phyloP scores from a whole-genome alignment of 352 stramenopile species.

The Globisporangium rhizosaccharum region DNA sequence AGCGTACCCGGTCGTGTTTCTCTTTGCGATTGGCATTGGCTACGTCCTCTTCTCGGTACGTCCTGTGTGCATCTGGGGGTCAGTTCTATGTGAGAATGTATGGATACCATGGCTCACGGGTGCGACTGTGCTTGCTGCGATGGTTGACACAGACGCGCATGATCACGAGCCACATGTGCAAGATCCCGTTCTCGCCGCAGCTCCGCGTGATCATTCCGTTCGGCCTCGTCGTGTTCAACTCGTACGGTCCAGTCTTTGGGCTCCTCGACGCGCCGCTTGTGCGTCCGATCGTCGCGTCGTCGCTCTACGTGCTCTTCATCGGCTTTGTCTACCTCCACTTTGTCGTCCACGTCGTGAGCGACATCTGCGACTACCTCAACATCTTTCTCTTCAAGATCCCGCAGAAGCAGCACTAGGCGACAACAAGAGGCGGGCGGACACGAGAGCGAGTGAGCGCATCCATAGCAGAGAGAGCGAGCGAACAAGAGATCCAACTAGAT shows the following conservation, averaged over 20 bases:
- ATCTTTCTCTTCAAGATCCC: slow-evolving; percentile 82
- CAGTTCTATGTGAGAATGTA: neutral
- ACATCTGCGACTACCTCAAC: slow-evolving; percentile 84
- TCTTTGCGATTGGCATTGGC: slow-evolving; percentile 74
- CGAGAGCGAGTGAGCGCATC: neutral
- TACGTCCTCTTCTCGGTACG: slow-evolving; percentile 84
- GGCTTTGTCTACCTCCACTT: slow-evolving; percentile 76
- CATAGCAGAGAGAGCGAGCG: neutral
- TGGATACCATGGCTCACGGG: neutral
- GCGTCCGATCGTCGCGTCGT: slow-evolving; percentile 58
- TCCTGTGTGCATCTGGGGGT: slow-evolving; percentile 1
- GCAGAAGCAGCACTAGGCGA: slow-evolving; percentile 22
- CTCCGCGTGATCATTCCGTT: slow-evolving; percentile 79
- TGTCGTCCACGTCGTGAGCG: slow-evolving; percentile 70
- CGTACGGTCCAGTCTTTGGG: slow-evolving; percentile 47
- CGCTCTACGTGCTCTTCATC: slow-evolving; percentile 73
- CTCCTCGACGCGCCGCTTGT: slow-evolving; percentile 46
- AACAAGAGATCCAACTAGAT: no score
- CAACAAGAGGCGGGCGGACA: neutral
- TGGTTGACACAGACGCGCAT: slow-evolving; percentile 58
- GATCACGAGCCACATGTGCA: slow-evolving; percentile 89
- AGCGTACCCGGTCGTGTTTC: slow-evolving; percentile 67
- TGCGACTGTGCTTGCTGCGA: neutral
- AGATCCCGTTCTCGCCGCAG: slow-evolving; percentile 80
- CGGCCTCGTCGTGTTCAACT: slow-evolving; percentile 67